Percentiles rank a stretch among this genome's conserved stretches.
phyloP scores from a whole-genome alignment of 2,329 filamentous ascomycete genomes.

The Colletotrichum kahawae region DNA sequence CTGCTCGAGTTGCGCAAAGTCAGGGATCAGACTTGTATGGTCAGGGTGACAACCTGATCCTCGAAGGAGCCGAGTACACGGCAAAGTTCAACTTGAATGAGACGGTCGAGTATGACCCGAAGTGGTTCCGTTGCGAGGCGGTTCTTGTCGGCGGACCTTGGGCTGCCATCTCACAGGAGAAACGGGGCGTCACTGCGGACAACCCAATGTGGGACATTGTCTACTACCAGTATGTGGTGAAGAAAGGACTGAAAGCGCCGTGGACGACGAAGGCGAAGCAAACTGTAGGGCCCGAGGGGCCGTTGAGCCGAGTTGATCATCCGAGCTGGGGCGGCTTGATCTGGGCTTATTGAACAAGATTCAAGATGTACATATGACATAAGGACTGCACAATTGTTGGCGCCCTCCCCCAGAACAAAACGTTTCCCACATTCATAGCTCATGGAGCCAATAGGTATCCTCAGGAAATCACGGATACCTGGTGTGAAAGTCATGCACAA shows the following conservation, averaged over 20 bases:
- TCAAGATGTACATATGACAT: not conserved
- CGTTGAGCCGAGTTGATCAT: not conserved
- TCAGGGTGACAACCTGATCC: slow-evolving; percentile 34
- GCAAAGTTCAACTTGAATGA: slow-evolving; percentile 43
- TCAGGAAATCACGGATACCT: not conserved
- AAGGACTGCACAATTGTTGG: not conserved
- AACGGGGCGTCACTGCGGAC: slow-evolving; percentile 23
- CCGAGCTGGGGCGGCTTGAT: slow-evolving; percentile 6
- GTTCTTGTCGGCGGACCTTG: slow-evolving; percentile 44
- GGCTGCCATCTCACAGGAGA: slow-evolving; percentile 31
- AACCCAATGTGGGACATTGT: slow-evolving; percentile 28
- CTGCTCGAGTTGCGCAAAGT: slow-evolving; percentile 35
- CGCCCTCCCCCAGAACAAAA: not conserved
- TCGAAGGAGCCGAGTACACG: slow-evolving; percentile 40
- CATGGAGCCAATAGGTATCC: not conserved
- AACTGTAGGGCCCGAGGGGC: not conserved
- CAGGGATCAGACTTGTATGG: slow-evolving; percentile 40
- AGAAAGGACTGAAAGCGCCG: slow-evolving; percentile 24
- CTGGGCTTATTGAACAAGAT: not conserved
- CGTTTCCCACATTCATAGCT: not conserved
- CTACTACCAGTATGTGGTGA: slow-evolving; percentile 37
- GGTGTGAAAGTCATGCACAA: not conserved
- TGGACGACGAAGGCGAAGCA: slow-evolving; percentile 13
- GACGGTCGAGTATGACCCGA: slow-evolving; percentile 37
- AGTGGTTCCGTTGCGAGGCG: slow-evolving; percentile 42